Evolutionary conservation across 108 stramenopile species (phyloP), one percentile per base, ranked within the genome.

Genomic region (Cyclotella choctawhatcheeana): DNA sequence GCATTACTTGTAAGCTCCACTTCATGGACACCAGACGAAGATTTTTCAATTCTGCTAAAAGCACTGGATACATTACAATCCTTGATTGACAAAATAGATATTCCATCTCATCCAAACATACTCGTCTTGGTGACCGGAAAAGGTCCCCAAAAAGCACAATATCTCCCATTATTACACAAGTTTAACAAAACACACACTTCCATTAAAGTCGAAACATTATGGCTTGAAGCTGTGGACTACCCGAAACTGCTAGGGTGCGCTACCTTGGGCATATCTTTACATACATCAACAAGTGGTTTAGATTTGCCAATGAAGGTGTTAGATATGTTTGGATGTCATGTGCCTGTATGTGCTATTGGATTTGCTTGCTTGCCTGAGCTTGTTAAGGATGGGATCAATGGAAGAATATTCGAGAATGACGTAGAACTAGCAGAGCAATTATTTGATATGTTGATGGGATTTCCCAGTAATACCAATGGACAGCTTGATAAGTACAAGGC

Each of bases 251-350:
- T 99, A 44, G 94, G 91, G 60, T 93, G 87, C 61, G 91, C 90
- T 50, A 94, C 94, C 63, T 25, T 93, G 20, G 99, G 98, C 44
- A 71, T 99, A 40, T 98, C 92, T 22, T 87, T 99, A 25, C 98
- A 99, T 76, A 96, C 97, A 12, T 97, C 97, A 7, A 99, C 98
- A 12, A 92, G 88, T 35, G 99, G 98, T 1, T 69, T 99, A 7
- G 99, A 99, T 79, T 77, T 99, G 24, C 99, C 99, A 18, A 99
- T 99, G 97, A 99, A 99, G 71, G 96, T 99, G 25, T 29, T 79
- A 5, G 99, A 99, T 83, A 87, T 97, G 86, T 98, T 95, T 81
- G 99, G 99, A 8, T 91, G 96, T 60, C 86, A 86, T 25, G 85
- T 98, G 8, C 99, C 99, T 7, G 99, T 99, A 0, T 93, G 92